A percentile compares a stretch with the other conserved stretches of the same genome.
Evolutionary conservation across 2,329 filamentous ascomycete species (phyloP).

Genomic region (Xylaria hypoxylon): DNA sequence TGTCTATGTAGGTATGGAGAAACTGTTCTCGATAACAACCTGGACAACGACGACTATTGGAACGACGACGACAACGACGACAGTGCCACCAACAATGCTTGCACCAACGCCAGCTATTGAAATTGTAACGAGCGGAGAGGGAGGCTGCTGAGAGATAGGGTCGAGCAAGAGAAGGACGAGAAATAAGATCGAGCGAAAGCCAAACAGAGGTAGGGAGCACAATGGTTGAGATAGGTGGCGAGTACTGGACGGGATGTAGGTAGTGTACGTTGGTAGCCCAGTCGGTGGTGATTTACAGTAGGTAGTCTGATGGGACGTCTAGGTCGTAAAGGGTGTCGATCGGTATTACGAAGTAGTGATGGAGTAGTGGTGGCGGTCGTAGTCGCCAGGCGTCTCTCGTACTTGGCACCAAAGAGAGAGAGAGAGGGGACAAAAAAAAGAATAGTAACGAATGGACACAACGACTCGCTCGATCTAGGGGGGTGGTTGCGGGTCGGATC

Average conservation of each 20-base stretch:
- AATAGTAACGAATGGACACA: slow-evolving; percentile 47
- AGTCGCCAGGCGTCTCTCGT: slow-evolving; percentile 37
- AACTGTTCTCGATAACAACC: slow-evolving; percentile 32
- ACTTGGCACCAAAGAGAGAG: slow-evolving; percentile 38
- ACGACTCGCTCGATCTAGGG: slow-evolving; percentile 42
- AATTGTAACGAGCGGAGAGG: slow-evolving; percentile 47
- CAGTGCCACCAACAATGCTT: slow-evolving; percentile 33
- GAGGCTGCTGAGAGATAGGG: slow-evolving; percentile 32
- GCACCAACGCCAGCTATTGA: slow-evolving; percentile 36
- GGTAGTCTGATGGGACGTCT: slow-evolving; percentile 20
- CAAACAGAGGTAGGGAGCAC: slow-evolving; percentile 39
- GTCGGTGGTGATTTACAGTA: slow-evolving; percentile 12
- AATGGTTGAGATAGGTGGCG: slow-evolving; percentile 43
- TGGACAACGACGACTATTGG: slow-evolving; percentile 14
- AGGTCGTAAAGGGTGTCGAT: slow-evolving; percentile 32
- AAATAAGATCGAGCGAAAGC: slow-evolving; percentile 41
- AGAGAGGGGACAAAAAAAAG: slow-evolving; percentile 32
- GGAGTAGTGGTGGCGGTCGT: slow-evolving; percentile 27
- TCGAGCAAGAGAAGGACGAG: slow-evolving; percentile 38
- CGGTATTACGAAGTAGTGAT: slow-evolving; percentile 39
- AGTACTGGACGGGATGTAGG: slow-evolving; percentile 31
- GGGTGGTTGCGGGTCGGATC: slow-evolving; percentile 34
- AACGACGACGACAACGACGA: slow-evolving; percentile 16
- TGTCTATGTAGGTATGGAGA: slow-evolving; percentile 34
- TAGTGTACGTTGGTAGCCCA: slow-evolving; percentile 34